Conservation (phyloP, 495 filamentous ascomycete species). For the Peziza echinospora region DNA sequence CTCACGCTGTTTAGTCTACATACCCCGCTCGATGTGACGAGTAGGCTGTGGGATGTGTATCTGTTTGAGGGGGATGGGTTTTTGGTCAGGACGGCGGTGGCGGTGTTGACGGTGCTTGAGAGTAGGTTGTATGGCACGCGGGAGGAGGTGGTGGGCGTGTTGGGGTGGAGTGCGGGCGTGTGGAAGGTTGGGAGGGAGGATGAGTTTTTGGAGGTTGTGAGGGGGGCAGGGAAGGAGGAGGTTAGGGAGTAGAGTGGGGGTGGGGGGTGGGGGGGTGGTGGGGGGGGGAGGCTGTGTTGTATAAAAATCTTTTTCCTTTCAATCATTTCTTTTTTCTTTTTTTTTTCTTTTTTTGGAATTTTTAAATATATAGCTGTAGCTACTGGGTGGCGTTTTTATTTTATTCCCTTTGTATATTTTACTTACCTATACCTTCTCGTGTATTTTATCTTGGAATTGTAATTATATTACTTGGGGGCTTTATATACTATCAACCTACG, state of each 20-base stretch:
- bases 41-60: conserved; percentile 80
- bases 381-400: too few relatives aligned
- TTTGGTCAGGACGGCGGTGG: conserved; percentile 58
- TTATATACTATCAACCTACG: too few relatives aligned
- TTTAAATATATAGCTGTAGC: too few relatives aligned
- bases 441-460: too few relatives aligned
- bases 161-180: conserved; percentile 29
- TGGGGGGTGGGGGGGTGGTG: too few relatives aligned
- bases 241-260: conserved; percentile 3
- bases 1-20: conserved; percentile 32
- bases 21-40: conserved; percentile 44
- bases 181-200: conserved; percentile 34
- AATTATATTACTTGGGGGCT: too few relatives aligned
- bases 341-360: too few relatives aligned
- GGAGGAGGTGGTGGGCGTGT: conserved; percentile 29
- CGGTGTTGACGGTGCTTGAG: conserved; percentile 34
- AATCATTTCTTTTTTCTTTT: too few relatives aligned
- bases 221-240: conserved; percentile 45
- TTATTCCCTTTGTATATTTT: too few relatives aligned
- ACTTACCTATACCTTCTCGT: too few relatives aligned
- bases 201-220: conserved; percentile 45
- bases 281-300: too few relatives aligned
- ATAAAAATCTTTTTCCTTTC: too few relatives aligned
- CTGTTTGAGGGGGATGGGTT: conserved; percentile 79
- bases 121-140: conserved; percentile 35